Evolutionary conservation across 108 stramenopile species (phyloP).

Genomic region (Pseudonitzschia pungens): DNA sequence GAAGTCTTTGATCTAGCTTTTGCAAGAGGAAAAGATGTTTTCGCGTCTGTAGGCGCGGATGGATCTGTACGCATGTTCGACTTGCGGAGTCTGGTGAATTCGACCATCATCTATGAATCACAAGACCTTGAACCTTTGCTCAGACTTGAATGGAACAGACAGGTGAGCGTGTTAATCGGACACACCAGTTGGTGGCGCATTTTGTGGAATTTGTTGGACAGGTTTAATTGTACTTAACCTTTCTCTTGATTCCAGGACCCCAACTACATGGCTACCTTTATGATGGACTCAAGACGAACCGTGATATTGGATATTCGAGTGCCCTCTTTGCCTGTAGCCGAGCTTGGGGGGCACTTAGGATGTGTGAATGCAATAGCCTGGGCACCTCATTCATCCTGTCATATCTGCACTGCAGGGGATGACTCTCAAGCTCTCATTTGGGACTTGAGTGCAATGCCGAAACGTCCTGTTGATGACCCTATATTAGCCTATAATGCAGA

Average conservation of each 20-base stretch:
- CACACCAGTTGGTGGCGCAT: too few species aligned
- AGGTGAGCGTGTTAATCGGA: slow-evolving; percentile 19
- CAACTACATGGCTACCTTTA: slow-evolving; percentile 95
- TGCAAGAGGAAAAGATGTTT: slow-evolving; percentile 90
- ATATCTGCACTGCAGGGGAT: slow-evolving; percentile 96
- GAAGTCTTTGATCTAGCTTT: slow-evolving; percentile 99
- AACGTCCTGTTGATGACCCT: slow-evolving; percentile 89
- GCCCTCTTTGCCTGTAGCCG: slow-evolving; percentile 78
- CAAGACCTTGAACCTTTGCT: slow-evolving; percentile 89
- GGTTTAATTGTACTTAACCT: too few species aligned
- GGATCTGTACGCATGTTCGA: slow-evolving; percentile 98
- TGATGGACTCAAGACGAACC: slow-evolving; percentile 81
- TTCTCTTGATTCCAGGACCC: slow-evolving; percentile 64
- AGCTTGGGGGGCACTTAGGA: slow-evolving; percentile 84
- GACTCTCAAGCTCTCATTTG: slow-evolving; percentile 97
- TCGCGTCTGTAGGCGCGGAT: slow-evolving; percentile 97
- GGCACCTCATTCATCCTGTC: slow-evolving; percentile 98
- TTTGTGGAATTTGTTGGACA: too few species aligned
- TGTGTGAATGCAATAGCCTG: slow-evolving; percentile 95
- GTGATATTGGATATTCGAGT: slow-evolving; percentile 93
- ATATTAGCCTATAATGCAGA: slow-evolving; percentile 98
- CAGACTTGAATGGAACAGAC: slow-evolving; percentile 97
- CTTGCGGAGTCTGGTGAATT: slow-evolving; percentile 93
- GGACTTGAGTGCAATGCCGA: slow-evolving; percentile 87
- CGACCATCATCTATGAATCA: slow-evolving; percentile 96